These are phyloP conservation scores for Lagenidium sp. DNA, from an alignment of 352 stramenopile species.

Conservation along the genomic window DNA sequence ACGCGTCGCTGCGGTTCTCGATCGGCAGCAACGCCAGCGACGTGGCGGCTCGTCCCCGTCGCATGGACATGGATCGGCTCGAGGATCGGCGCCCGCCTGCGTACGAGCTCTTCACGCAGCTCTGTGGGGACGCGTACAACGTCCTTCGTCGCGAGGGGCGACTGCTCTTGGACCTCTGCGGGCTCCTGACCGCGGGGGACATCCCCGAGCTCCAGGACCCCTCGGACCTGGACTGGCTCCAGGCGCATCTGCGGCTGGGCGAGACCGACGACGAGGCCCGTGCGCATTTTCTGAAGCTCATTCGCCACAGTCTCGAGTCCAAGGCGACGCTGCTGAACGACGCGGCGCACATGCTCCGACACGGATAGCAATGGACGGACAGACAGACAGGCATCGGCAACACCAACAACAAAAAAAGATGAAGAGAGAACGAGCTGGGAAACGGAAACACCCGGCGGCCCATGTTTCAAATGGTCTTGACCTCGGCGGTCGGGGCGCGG, in stretches of 20 bases:
- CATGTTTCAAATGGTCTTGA: conserved; percentile 62
- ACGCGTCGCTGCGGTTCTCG: conserved; percentile 12
- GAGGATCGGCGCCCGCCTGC: conserved; percentile 1
- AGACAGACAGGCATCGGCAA: too few relatives aligned
- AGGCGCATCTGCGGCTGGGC: conserved; percentile 16
- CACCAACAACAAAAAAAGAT: conserved; percentile 3
- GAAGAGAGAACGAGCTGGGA: background rate
- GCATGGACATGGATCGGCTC: too few relatives aligned
- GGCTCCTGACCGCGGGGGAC: conserved; percentile 18
- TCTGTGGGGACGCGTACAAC: conserved; percentile 18
- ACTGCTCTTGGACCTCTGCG: conserved; percentile 23
- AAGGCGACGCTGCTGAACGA: conserved; percentile 30
- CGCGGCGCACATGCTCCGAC: conserved; percentile 30
- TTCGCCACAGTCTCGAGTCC: conserved; percentile 24
- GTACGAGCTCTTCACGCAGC: conserved; percentile 14
- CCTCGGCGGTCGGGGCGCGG: conserved; percentile 37
- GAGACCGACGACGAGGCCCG: conserved; percentile 17
- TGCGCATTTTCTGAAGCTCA: conserved; percentile 21
- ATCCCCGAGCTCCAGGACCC: conserved; percentile 27
- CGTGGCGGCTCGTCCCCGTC: background rate
- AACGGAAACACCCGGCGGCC: background rate
- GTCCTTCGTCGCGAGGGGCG: conserved; percentile 20
- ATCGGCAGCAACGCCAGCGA: background rate
- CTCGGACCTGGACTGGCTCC: conserved; percentile 27
- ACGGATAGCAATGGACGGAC: too few relatives aligned